Conservation (phyloP, 495 filamentous ascomycete species). For the Tuber microsphaerosporum region DNA sequence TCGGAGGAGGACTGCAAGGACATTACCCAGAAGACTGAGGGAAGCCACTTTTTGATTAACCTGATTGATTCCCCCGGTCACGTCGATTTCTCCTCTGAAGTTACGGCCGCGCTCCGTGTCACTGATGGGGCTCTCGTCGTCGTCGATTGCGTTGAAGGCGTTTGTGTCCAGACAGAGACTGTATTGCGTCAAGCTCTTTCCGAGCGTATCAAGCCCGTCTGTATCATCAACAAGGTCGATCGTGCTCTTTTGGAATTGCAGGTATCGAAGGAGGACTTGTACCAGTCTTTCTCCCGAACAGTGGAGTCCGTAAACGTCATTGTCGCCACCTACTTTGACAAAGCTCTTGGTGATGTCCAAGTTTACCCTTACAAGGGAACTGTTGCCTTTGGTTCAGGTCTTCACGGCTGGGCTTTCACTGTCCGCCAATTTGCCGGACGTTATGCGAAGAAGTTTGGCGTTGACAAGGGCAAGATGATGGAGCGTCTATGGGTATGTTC, state of each 20-base stretch:
- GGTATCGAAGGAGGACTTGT: slow-evolving; percentile 95
- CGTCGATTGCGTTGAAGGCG: slow-evolving; percentile 98
- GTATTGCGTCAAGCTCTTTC: slow-evolving; percentile 97
- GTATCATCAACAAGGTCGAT: slow-evolving; percentile 99
- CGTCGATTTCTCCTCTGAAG: slow-evolving; percentile 99
- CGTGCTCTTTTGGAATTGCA: slow-evolving; percentile 98
- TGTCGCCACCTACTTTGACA: slow-evolving; percentile 98
- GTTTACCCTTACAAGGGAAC: slow-evolving; percentile 95
- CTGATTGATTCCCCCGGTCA: slow-evolving; percentile 99
- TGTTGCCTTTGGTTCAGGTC: slow-evolving; percentile 98
- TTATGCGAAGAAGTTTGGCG: slow-evolving; percentile 99
- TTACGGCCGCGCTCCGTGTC: slow-evolving; percentile 98
- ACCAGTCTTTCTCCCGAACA: slow-evolving; percentile 98
- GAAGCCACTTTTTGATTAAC: slow-evolving; percentile 98
- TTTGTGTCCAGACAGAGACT: slow-evolving; percentile 99
- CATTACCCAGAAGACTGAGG: slow-evolving; percentile 73
- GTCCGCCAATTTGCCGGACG: slow-evolving; percentile 93
- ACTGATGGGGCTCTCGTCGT: slow-evolving; percentile 99
- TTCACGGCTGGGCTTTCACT: slow-evolving; percentile 99
- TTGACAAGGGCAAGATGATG: slow-evolving; percentile 99
- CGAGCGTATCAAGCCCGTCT: slow-evolving; percentile 99
- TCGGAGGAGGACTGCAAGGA: slow-evolving; percentile 89
- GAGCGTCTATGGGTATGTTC: slow-evolving; percentile 89
- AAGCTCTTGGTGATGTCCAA: slow-evolving; percentile 92
- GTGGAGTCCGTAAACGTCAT: slow-evolving; percentile 99